Base-by-base conservation (phyloP, 2,329 filamentous ascomycete species). In the Colletotrichum endophyticum region DNA sequence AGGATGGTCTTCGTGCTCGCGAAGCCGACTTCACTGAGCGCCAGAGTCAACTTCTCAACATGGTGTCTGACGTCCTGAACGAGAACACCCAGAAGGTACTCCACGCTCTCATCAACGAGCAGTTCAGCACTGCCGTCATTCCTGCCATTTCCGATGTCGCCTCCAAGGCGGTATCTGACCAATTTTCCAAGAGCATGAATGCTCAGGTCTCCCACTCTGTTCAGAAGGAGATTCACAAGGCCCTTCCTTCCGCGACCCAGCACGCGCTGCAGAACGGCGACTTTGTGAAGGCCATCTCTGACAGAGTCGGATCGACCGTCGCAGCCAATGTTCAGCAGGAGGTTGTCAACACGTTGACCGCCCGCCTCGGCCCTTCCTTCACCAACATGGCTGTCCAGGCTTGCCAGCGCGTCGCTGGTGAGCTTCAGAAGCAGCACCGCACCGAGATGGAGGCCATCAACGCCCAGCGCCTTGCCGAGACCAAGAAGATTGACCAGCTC, bases 121-220 rank as follows among this genome's bases (percentile, higher is more conserved):
- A 94, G 83, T 95, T 98, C 79, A 91, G 95, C 77, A 90, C 92
- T 72, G 90, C 92, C 16, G 92, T 98, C 61, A 88, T 98, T 69
- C 96, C 97, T 13, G 89, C 93, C 36, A 87, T 99, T 73, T 91
- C 92, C 56, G 90, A 93, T 68, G 89, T 93, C 57, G 92, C 95
- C 16, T 89, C 91, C 61, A 91, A 92, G 77, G 90, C 93, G 6
- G 89, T 98, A 32, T 91, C 94, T 71, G 93, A 94, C 77, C 92
- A 95, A 82, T 88, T 99, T 28, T 90, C 92, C 72, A 89, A 91
- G 78, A 92, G 92, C 77, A 86, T 98, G 72, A 91, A 91, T 78
- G 89, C 92, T 66, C 90, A 94, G 69, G 85, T 98, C 53, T 89
- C 91, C n/a, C 89, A 90, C 56, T 88, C 90, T 3, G 85, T 98